These are phyloP conservation scores for Rosa lucieae DNA, from an alignment of 306 rosid species.

Conservation along the genomic window DNA sequence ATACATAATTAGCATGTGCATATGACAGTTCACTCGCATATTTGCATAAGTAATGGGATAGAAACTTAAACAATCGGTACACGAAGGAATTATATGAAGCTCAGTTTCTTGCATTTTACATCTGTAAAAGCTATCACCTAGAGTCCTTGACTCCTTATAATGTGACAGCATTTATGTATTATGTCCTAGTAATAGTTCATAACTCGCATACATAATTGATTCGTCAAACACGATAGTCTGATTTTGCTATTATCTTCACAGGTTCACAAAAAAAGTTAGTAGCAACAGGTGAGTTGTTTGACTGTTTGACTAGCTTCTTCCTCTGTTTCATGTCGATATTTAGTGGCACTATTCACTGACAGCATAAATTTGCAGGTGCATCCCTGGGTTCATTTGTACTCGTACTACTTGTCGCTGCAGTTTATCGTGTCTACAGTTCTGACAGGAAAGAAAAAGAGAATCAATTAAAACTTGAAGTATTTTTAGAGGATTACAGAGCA, in stretches of 20 bases:
- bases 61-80: no score
- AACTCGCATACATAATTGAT: no score
- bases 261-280: conserved; percentile 17
- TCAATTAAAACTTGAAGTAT: no score
- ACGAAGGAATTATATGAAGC: no score
- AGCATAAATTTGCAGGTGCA: conserved; percentile 18
- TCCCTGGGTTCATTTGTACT: conserved; percentile 21
- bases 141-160: not conserved
- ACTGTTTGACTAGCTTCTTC: not conserved
- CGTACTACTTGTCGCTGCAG: conserved; percentile 9
- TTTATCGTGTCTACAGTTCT: conserved; percentile 3
- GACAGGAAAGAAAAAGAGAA: no score
- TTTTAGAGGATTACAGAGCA: no score
- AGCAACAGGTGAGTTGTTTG: conserved; percentile 27
- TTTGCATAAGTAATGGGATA: not conserved
- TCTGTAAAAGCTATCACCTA: not conserved
- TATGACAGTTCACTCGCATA: not conserved
- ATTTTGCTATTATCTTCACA: conserved; percentile 4
- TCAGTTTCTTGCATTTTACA: not conserved
- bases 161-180: no score
- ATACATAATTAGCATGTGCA: not conserved
- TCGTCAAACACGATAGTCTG: not conserved
- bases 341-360: not conserved
- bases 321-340: not conserved
- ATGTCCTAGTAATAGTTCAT: not conserved